Evolutionary conservation across 1,139 yeast genomes (phyloP).

Genomic region (Hemisphaericaspora lyxosophila): DNA sequence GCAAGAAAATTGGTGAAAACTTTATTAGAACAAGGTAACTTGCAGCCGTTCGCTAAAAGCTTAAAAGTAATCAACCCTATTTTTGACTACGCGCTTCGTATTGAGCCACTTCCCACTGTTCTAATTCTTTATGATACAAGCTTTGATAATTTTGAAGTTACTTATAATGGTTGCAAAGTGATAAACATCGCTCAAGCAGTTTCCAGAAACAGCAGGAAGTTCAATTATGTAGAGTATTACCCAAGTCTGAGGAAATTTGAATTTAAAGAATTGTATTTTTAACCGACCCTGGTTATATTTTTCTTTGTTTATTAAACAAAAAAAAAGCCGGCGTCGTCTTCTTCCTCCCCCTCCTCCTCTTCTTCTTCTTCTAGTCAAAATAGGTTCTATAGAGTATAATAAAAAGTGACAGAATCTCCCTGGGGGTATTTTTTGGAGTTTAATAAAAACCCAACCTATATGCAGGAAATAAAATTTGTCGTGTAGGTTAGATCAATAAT

Average conservation of each 20-base stretch:
- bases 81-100: slow-evolving; percentile 63
- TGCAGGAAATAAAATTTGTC: too few relatives aligned
- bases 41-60: slow-evolving; percentile 72
- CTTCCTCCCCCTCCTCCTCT: too few relatives aligned
- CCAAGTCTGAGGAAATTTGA: slow-evolving; percentile 56
- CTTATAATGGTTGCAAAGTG: slow-evolving; percentile 81
- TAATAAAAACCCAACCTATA: too few relatives aligned
- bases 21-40: slow-evolving; percentile 78
- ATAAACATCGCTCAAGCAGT: slow-evolving; percentile 67
- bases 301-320: too few relatives aligned
- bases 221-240: slow-evolving; percentile 69
- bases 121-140: slow-evolving; percentile 66
- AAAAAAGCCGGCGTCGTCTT: too few relatives aligned
- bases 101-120: slow-evolving; percentile 79
- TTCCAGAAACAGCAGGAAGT: slow-evolving; percentile 40
- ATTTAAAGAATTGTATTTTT: slow-evolving; percentile 48
- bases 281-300: too few relatives aligned
- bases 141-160: slow-evolving; percentile 69
- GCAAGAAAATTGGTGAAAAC: slow-evolving; percentile 79
- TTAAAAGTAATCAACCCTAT: slow-evolving; percentile 69
- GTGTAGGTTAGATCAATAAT: too few relatives aligned
- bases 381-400: too few relatives aligned
- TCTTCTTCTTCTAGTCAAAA: too few relatives aligned
- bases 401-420: too few relatives aligned
- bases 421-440: too few relatives aligned